phyloP scores from a whole-genome alignment of 371 early-diverging fungal genomes.

The Mortierella polycephala region DNA sequence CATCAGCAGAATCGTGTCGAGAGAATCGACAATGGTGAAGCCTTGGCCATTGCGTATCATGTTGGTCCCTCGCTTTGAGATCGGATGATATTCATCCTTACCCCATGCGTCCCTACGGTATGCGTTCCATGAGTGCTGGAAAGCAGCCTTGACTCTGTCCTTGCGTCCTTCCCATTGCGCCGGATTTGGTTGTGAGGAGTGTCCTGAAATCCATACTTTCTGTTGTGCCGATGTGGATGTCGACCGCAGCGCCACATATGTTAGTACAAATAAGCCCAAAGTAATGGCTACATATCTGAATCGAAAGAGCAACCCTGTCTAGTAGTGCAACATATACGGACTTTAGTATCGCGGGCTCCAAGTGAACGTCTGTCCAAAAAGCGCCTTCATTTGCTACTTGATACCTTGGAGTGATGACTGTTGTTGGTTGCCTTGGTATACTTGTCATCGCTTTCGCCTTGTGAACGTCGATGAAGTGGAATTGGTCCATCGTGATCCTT shows the following conservation, averaged over 20 bases:
- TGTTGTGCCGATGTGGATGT: neutral
- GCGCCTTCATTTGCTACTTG: no score
- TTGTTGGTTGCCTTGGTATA: conserved; percentile 23
- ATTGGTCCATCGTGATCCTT: conserved; percentile 11
- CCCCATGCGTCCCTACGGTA: conserved; percentile 88
- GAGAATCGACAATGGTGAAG: conserved; percentile 84
- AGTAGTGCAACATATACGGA: no score
- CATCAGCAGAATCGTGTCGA: conserved; percentile 91
- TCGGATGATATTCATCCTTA: conserved; percentile 84
- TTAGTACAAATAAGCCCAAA: conserved; percentile 10
- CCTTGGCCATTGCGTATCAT: conserved; percentile 67
- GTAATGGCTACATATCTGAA: conserved; percentile 11
- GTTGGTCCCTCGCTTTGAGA: conserved; percentile 59
- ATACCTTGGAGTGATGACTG: conserved; percentile 25
- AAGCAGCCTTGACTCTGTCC: conserved; percentile 62
- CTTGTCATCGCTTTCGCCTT: conserved; percentile 39
- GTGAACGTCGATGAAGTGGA: conserved; percentile 4
- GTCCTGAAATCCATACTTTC: neutral
- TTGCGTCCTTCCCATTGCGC: conserved; percentile 58
- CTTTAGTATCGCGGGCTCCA: no score
- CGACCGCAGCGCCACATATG: conserved; percentile 14
- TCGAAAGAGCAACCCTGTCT: conserved; percentile 24
- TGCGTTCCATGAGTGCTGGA: conserved; percentile 82
- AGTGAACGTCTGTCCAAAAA: neutral
- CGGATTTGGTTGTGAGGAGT: neutral